Evolutionary conservation across 441 rosid species (phyloP).

Genomic region (Gossypium schwendimanii): DNA sequence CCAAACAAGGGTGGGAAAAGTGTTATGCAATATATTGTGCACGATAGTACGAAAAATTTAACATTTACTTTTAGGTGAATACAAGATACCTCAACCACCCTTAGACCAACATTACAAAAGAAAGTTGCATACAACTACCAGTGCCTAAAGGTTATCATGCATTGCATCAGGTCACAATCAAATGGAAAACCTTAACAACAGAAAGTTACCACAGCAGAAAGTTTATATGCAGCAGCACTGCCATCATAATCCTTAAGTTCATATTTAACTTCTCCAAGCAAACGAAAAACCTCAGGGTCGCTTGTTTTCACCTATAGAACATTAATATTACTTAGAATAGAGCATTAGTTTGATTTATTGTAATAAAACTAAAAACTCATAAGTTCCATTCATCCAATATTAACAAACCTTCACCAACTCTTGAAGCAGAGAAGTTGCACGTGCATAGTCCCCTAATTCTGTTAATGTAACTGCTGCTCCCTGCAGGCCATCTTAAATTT

Average conservation of each 20-base stretch:
- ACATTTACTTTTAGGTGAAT: not conserved
- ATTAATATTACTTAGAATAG: conserved; percentile 16
- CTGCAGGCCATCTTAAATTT: conserved; percentile 41
- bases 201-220: conserved; percentile 49
- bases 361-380: not conserved
- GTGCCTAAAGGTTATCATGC: not conserved
- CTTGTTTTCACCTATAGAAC: conserved; percentile 61
- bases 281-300: conserved; percentile 75
- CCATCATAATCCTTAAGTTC: conserved; percentile 83
- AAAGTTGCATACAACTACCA: not conserved
- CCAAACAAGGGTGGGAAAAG: too few relatives aligned
- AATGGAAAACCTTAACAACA: not conserved
- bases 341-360: conserved; percentile 15
- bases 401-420: conserved; percentile 69
- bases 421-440: conserved; percentile 60
- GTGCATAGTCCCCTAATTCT: conserved; percentile 72
- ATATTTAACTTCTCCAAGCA: conserved; percentile 89
- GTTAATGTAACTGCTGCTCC: conserved; percentile 82
- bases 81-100: not conserved
- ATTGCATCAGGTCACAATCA: not conserved
- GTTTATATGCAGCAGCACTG: conserved; percentile 72
- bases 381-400: conserved; percentile 11
- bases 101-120: not conserved
- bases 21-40: too few relatives aligned
- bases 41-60: too few relatives aligned